These are phyloP conservation scores for Alternaria sp. DNA, from an alignment of 2,329 filamentous ascomycete genomes.

Conservation along the genomic window DNA sequence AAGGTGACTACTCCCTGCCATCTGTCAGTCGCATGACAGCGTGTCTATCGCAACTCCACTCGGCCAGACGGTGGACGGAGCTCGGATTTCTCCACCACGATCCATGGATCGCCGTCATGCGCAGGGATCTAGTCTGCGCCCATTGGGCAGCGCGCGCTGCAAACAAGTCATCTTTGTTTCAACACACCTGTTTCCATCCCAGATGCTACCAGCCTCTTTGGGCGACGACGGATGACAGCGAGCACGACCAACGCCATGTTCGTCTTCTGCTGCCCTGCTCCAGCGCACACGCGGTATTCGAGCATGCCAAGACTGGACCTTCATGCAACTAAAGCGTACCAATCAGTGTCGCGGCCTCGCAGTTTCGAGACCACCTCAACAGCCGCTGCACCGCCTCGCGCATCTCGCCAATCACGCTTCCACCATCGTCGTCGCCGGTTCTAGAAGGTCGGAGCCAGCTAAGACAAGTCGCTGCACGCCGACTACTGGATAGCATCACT, in stretches of 20 bases:
- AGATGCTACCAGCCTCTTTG: slow-evolving; percentile 24
- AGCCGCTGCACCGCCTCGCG: slow-evolving; percentile 43
- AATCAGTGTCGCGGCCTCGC: slow-evolving; percentile 24
- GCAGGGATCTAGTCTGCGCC: slow-evolving; percentile 12
- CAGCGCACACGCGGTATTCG: not conserved
- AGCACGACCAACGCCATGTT: not conserved
- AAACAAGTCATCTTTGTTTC: slow-evolving; percentile 37
- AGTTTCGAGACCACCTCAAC: slow-evolving; percentile 24
- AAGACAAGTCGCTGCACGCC: slow-evolving; percentile 6
- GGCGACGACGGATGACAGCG: slow-evolving; percentile 24
- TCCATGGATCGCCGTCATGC: slow-evolving; percentile 30
- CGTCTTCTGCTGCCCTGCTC: not conserved
- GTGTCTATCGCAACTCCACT: slow-evolving; percentile 14
- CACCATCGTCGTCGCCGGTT: slow-evolving; percentile 16
- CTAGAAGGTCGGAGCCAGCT: slow-evolving; percentile 28
- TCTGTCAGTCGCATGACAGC: slow-evolving; percentile 18
- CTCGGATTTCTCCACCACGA: slow-evolving; percentile 15
- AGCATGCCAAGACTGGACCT: not conserved
- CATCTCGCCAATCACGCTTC: slow-evolving; percentile 17
- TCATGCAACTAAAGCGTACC: slow-evolving; percentile 13
- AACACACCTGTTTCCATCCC: slow-evolving; percentile 28
- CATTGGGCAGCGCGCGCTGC: slow-evolving; percentile 20
- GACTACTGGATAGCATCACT: slow-evolving; percentile 25
- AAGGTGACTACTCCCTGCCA: slow-evolving; percentile 3
- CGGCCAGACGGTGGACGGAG: slow-evolving; percentile 20